Evolutionary conservation across 2,329 filamentous ascomycete species (phyloP).

Genomic region (Ceratocystis colombiana): DNA sequence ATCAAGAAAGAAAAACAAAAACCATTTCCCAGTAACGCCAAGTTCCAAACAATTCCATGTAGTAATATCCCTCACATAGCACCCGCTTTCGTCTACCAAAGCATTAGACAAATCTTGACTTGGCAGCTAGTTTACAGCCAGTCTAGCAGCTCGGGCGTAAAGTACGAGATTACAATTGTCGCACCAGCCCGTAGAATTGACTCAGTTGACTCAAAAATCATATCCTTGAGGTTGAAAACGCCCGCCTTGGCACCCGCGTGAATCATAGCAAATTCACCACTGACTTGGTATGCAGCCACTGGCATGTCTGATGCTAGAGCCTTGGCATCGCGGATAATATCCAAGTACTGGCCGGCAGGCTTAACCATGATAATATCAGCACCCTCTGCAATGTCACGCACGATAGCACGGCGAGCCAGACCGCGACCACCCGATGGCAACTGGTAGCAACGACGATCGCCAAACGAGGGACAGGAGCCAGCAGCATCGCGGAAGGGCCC

Average conservation of each 20-base stretch:
- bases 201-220: conserved; percentile 91
- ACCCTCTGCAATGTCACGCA: conserved; percentile 81
- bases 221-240: conserved; percentile 86
- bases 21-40: background rate
- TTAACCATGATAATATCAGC: conserved; percentile 99
- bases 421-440: conserved; percentile 85
- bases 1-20: conserved; percentile 9
- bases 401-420: conserved; percentile 79
- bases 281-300: conserved; percentile 92
- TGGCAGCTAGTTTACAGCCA: conserved; percentile 44
- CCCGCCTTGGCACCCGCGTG: conserved; percentile 91
- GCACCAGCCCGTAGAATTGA: conserved; percentile 88
- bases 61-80: background rate
- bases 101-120: background rate
- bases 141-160: conserved; percentile 69
- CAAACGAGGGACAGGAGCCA: conserved; percentile 80
- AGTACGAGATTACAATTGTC: conserved; percentile 88
- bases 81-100: background rate
- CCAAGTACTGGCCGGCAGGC: conserved; percentile 87
- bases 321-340: conserved; percentile 96
- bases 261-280: conserved; percentile 96
- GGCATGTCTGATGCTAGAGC: conserved; percentile 86
- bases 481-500: conserved; percentile 96
- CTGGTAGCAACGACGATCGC: conserved; percentile 94
- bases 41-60: background rate